These are phyloP conservation scores for Emydomyces testavorans DNA, from an alignment of 2,329 filamentous ascomycete genomes.

Conservation along the genomic window DNA sequence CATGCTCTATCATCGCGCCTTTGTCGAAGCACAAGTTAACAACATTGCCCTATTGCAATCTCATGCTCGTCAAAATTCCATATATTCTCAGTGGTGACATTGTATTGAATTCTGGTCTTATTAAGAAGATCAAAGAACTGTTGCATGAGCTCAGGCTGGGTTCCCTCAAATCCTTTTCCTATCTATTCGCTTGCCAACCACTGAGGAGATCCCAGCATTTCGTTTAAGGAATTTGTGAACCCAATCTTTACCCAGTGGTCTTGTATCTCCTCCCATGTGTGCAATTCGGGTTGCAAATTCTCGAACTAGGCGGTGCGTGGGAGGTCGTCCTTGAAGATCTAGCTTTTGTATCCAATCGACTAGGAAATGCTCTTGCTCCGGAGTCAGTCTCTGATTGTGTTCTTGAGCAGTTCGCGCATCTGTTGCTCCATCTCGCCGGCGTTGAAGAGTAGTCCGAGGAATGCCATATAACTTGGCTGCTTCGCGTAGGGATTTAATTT, in stretches of 20 bases:
- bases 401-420: neutral
- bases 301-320: neutral
- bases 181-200: neutral
- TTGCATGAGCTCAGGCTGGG: neutral
- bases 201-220: neutral
- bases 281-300: neutral
- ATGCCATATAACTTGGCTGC: neutral
- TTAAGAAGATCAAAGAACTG: neutral
- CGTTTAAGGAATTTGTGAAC: neutral
- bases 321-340: neutral
- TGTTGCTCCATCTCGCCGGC: neutral
- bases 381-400: neutral
- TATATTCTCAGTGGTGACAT: too few species aligned
- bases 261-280: neutral
- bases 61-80: too few species aligned
- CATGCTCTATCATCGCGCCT: too few species aligned
- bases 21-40: too few species aligned
- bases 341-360: neutral
- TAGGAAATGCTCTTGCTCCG: neutral
- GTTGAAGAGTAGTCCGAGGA: neutral
- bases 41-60: too few species aligned
- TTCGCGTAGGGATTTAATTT: neutral
- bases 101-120: neutral
- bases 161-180: neutral
- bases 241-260: neutral